phyloP scores from a whole-genome alignment of 345 rosid species.

The Orychophragmus violaceus region DNA sequence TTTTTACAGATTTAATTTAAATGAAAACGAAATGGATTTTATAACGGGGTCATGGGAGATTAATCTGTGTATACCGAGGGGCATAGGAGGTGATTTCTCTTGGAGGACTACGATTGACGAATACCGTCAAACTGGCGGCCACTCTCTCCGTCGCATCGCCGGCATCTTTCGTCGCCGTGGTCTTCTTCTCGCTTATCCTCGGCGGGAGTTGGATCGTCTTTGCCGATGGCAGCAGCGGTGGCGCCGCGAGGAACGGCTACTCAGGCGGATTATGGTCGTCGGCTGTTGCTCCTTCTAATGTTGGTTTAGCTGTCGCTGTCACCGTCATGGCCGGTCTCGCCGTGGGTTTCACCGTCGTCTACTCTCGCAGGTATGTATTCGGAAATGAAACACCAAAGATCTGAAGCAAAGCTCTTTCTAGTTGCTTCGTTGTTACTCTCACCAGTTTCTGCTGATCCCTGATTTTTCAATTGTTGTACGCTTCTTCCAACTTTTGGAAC shows the following conservation, averaged over 20 bases:
- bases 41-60: too few relatives aligned
- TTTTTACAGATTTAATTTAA: too few relatives aligned
- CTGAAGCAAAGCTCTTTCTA: conserved; percentile 13
- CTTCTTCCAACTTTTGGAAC: too few relatives aligned
- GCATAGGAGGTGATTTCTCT: conserved; percentile 51
- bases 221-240: conserved; percentile 41
- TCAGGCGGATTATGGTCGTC: conserved; percentile 45
- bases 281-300: conserved; percentile 42
- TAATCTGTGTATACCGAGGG: too few relatives aligned
- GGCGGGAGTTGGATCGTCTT: conserved; percentile 43
- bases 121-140: neutral
- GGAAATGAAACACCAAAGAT: neutral
- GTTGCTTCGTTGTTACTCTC: too few relatives aligned
- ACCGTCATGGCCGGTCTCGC: conserved; percentile 79
- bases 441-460: too few relatives aligned
- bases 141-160: conserved; percentile 17
- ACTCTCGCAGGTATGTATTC: conserved; percentile 50
- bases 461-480: too few relatives aligned
- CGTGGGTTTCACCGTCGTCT: conserved; percentile 56
- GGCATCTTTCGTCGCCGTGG: neutral
- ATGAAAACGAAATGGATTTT: too few relatives aligned
- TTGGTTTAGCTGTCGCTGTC: conserved; percentile 54
- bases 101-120: conserved; percentile 24
- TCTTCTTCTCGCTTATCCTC: conserved; percentile 33
- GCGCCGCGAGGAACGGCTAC: conserved; percentile 35